Evolutionary conservation across 345 rosid species (phyloP).

Genomic region (Bretschneidera sinensis): DNA sequence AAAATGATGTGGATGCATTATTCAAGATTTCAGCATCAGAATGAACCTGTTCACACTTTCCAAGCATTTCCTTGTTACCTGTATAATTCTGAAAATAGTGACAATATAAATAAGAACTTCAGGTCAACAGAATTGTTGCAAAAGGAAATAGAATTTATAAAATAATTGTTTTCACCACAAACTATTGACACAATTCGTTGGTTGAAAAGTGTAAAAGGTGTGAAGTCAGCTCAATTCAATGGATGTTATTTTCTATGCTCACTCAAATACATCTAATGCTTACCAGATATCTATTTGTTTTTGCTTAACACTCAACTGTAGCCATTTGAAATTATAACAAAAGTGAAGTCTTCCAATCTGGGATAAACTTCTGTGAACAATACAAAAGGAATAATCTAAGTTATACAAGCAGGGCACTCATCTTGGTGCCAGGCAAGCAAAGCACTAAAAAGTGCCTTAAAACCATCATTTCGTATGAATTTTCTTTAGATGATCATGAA

Average conservation of each 20-base stretch:
- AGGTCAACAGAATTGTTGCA: background rate
- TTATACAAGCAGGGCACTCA: no score
- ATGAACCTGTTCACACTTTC: conserved; percentile 94
- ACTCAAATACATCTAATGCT: background rate
- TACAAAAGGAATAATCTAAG: no score
- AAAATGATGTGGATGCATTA: conserved; percentile 7
- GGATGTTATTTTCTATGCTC: background rate
- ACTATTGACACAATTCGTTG: conserved; percentile 10
- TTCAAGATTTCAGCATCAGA: conserved; percentile 19
- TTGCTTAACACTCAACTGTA: no score
- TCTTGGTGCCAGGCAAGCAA: no score
- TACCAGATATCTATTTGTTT: background rate
- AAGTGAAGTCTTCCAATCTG: background rate
- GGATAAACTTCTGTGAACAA: background rate
- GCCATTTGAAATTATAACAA: background rate
- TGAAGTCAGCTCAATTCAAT: background rate
- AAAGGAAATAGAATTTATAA: conserved; percentile 1
- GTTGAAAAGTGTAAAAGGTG: no score
- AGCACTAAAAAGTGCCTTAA: no score
- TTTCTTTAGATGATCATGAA: no score
- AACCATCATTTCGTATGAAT: no score
- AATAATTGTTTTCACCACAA: conserved; percentile 9
- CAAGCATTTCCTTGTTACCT: conserved; percentile 87
- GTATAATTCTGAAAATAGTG: conserved; percentile 60
- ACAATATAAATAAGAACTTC: conserved; percentile 18